Evolutionary conservation across 1,139 yeast genomes (phyloP).

Genomic region (Ogataea hybrid): DNA sequence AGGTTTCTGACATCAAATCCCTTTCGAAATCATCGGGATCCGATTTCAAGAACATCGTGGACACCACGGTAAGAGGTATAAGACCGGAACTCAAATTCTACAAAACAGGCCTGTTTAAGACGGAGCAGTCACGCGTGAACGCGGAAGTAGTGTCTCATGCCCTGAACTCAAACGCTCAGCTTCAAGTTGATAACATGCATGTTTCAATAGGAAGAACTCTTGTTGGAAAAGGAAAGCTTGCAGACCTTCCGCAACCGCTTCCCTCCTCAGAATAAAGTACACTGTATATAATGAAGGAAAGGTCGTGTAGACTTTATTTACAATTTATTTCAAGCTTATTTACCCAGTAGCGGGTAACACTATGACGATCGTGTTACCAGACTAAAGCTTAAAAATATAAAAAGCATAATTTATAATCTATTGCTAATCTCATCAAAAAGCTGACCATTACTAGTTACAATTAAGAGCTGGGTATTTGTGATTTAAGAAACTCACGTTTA

Average conservation of each 20-base stretch:
- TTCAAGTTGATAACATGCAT: slow-evolving; percentile 28
- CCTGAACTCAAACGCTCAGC: slow-evolving; percentile 29
- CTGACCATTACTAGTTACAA: background rate
- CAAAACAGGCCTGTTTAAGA: slow-evolving; percentile 20
- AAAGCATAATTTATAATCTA: background rate
- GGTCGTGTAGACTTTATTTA: slow-evolving; percentile 2
- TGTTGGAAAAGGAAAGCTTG: slow-evolving; percentile 20
- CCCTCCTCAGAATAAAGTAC: slow-evolving; percentile 17
- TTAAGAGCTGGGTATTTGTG: background rate
- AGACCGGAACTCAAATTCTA: slow-evolving; percentile 26
- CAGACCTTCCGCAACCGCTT: slow-evolving; percentile 24
- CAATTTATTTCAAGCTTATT: background rate
- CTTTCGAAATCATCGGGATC: slow-evolving; percentile 18
- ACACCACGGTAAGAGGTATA: slow-evolving; percentile 27
- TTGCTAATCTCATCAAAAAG: background rate
- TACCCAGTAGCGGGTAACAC: background rate
- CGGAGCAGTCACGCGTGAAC: slow-evolving; percentile 25
- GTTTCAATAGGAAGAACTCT: slow-evolving; percentile 17
- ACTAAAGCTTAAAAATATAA: background rate
- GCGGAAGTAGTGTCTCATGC: slow-evolving; percentile 31
- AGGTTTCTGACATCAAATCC: slow-evolving; percentile 10
- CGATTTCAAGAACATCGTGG: slow-evolving; percentile 22
- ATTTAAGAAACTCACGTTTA: background rate
- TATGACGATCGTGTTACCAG: background rate
- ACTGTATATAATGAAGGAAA: slow-evolving; percentile 5